Percentiles rank a stretch among this genome's conserved stretches.
These are phyloP conservation scores for Detonula confervacea DNA, from an alignment of 352 stramenopile species.

Conservation along the genomic window DNA sequence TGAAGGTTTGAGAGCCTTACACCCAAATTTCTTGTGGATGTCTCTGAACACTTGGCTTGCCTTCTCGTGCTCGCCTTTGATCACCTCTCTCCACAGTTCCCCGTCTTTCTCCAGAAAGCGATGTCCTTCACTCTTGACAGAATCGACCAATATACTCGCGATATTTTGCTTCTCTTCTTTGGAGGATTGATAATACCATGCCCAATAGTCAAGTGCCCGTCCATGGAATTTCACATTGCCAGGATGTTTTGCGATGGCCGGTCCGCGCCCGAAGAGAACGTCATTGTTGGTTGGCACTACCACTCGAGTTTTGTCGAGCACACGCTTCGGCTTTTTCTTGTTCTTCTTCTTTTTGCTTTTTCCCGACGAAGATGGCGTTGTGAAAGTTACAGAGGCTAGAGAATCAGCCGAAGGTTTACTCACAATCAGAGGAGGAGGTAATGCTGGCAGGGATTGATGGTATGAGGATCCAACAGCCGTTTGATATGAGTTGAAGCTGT, in stretches of 20 bases:
- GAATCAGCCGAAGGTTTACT: too few species aligned
- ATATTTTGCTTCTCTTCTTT: conserved; percentile 50
- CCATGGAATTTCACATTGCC: conserved; percentile 70
- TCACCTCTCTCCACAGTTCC: conserved; percentile 47
- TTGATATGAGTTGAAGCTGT: too few species aligned
- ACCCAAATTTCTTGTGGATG: not conserved
- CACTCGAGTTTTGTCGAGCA: conserved; percentile 17
- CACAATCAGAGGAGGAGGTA: too few species aligned
- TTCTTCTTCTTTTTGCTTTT: not conserved
- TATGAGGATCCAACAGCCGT: too few species aligned
- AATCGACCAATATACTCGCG: conserved; percentile 37
- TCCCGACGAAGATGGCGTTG: too few species aligned
- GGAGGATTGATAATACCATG: conserved; percentile 31
- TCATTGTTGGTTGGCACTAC: conserved; percentile 42
- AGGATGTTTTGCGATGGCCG: conserved; percentile 73
- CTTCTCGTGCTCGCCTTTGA: conserved; percentile 45
- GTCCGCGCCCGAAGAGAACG: conserved; percentile 48
- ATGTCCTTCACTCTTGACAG: conserved; percentile 25
- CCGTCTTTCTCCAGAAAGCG: conserved; percentile 52
- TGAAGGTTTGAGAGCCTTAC: too few species aligned
- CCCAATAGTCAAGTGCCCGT: conserved; percentile 73
- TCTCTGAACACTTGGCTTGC: conserved; percentile 47
- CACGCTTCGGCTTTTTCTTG: conserved; percentile 26
- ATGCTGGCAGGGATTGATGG: too few species aligned
- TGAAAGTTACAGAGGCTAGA: too few species aligned